A percentile compares a stretch with the other conserved stretches of the same genome.
These are phyloP conservation scores for Drechmeria coniospora DNA, from an alignment of 2,329 filamentous ascomycete species.

Conservation along the genomic window DNA sequence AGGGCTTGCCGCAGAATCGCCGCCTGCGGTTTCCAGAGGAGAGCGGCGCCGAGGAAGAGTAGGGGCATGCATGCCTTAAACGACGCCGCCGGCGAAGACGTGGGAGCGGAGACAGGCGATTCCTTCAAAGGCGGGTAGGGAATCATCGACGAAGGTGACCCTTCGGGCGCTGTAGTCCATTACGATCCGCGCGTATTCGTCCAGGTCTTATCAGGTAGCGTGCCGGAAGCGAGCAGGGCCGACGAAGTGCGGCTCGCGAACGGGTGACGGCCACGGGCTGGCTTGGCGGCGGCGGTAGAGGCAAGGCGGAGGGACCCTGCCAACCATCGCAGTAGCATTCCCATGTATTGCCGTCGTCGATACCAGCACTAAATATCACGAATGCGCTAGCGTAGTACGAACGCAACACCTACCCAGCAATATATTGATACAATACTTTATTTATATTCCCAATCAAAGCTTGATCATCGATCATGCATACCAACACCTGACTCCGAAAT, in stretches of 20 bases:
- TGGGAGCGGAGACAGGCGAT: constrained; percentile 26
- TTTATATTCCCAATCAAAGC: too few species aligned
- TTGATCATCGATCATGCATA: too few species aligned
- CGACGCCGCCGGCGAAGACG: constrained; percentile 25
- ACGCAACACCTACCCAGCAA: too few species aligned
- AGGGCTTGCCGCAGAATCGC: constrained; percentile 23
- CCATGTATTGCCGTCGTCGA: constrained; percentile 27
- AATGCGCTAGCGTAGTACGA: too few species aligned
- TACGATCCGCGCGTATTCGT: constrained; percentile 28
- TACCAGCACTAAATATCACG: too few species aligned
- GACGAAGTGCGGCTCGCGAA: constrained; percentile 17
- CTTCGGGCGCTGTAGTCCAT: constrained; percentile 27
- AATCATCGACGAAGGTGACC: constrained; percentile 25
- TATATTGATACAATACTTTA: too few species aligned
- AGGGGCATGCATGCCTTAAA: constrained; percentile 31
- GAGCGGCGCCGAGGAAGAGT: constrained; percentile 28
- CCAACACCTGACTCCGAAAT: too few species aligned
- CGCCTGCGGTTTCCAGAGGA: constrained; percentile 29
- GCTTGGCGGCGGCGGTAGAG: constrained; percentile 17
- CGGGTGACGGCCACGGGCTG: constrained; percentile 15
- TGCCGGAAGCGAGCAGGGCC: constrained; percentile 22
- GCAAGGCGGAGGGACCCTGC: constrained; percentile 19
- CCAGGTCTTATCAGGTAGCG: constrained; percentile 27
- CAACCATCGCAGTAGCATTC: constrained; percentile 29
- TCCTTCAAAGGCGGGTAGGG: constrained; percentile 25